Evolutionary conservation across 2,329 filamentous ascomycete species (phyloP), one percentile per base, ranked within the genome.

Genomic region (Colletotrichum eleusines): DNA sequence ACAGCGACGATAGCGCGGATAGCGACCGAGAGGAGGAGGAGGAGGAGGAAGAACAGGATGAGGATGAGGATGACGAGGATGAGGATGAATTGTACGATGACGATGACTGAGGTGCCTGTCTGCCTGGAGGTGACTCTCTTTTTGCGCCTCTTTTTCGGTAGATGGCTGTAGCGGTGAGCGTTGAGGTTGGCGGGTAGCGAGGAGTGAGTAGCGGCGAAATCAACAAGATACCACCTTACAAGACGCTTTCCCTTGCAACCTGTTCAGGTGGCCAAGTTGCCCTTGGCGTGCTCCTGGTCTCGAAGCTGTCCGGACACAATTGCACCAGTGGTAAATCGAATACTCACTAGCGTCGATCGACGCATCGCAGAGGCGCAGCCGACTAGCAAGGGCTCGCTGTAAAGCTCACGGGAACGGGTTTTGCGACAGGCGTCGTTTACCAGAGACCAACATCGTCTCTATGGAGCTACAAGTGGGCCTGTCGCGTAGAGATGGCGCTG

Each of bases 21-120:
- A 44, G 65, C 44, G 9, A 69, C 23, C 76, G 78, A 8, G 79
- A 78, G 66, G 79, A 85, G 72, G 84, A 84, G 75, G 86, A 87
- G 66, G 78, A 85, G 59, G 85, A 42, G 18, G 40, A 44, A 8
- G 42, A 20, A 8, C 14, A 6, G 18, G 40, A 18, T 7, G 40
- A 40, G n/a, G n/a, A n/a, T n/a, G n/a, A n/a, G n/a, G n/a, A n/a
- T n/a, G n/a, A n/a, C n/a, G n/a, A n/a, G n/a, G n/a, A n/a, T n/a
- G 40, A 6, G 18, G 40, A 18, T 7, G 40, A 40, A 35, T 69
- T 64, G 31, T 63, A 71, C 5, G 72, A 72, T 1, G 73, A 76
- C 23, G 72, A 72, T 1, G 73, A 76, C 23, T 75, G 66, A 68
- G 28, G 23, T 44, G 18, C 3, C 9, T 46, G 42, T 6, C 14